Evolutionary conservation across 2,329 filamentous ascomycete genomes (phyloP), one percentile per base, ranked within the genome.

Genomic region (Penicillium glabrum): DNA sequence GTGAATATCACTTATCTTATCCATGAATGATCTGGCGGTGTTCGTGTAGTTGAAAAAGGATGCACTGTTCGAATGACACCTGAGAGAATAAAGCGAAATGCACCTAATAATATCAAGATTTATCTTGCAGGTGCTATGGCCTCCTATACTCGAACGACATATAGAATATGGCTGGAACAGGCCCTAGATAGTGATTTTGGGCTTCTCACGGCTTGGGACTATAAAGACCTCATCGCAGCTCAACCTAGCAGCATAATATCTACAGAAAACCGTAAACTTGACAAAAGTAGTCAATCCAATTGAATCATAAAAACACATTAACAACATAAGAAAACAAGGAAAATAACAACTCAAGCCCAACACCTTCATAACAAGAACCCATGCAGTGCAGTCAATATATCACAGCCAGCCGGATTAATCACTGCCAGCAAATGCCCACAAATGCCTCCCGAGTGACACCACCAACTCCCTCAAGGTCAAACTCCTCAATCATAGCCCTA

Each of bases 401-500:
- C 35, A 21, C 49, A 29, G 26, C 26, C 11, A 26, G 35, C 37
- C 11, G 33, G 11, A 29, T 44, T 26, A 44, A n/a, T 31, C 43
- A 81, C 66, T 80, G 79, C 72, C 87, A 77, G 72, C 86, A 88
- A 63, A 88, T 88, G n/a, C 82, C 81, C 65, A 88, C 78, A 76
- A 88, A 88, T 57, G 85, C 85, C 57, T 88, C 85, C 66, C 83
- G 72, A 47, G 80, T 82, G 63, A 88, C 86, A 56, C 83, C 92
- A 11, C 93, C 93, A 66, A 96, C 96, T 1, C 91, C 93, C 70
- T 96, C 90, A 62, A 97, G 83, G 78, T 99, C 95, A 79, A 98
- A 96, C 76, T 98, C 93, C 70, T 97, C 92, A 78, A 99, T 95
- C 95, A 99, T 99, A 62, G 92, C 92, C 66, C 86, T 83, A 60